Evolutionary conservation across 208 protist species (phyloP).

Genomic region (Zelonia costaricensis): DNA sequence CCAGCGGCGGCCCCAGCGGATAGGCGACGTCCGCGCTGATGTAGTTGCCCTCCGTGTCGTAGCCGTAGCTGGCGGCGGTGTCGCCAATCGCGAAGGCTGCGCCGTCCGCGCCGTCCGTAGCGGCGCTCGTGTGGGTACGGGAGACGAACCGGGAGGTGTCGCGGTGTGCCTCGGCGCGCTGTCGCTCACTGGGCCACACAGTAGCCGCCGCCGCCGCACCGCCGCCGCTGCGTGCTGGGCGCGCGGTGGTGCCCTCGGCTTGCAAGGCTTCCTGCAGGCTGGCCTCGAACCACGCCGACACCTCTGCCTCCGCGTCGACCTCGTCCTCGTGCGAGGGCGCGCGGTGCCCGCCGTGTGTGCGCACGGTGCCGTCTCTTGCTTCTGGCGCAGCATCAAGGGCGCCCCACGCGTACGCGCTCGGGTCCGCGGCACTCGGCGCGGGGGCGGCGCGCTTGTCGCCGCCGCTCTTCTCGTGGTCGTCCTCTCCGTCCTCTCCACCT

Average conservation of each 20-base stretch:
- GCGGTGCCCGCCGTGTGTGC: too few species aligned
- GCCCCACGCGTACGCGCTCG: not conserved
- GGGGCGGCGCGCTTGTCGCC: not conserved
- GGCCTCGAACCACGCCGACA: conserved; percentile 21
- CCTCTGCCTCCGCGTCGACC: conserved; percentile 17
- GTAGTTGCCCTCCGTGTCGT: conserved; percentile 18
- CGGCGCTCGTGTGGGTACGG: not conserved
- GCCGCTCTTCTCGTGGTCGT: too few species aligned
- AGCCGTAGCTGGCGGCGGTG: conserved; percentile 31
- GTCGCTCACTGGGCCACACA: too few species aligned
- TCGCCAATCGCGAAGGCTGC: conserved; percentile 28
- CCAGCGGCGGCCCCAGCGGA: conserved; percentile 10
- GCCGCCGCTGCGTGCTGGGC: not conserved
- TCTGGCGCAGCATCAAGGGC: not conserved
- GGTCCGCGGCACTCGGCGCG: not conserved
- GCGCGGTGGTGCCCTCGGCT: not conserved
- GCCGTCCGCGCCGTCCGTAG: not conserved
- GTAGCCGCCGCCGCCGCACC: too few species aligned
- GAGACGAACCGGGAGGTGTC: too few species aligned
- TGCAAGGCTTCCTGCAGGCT: conserved; percentile 15
- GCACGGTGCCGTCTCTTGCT: not conserved
- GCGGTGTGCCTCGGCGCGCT: too few species aligned
- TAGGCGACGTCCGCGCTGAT: conserved; percentile 17
- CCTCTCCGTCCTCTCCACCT: too few species aligned
- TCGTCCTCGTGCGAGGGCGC: conserved; percentile 1